Conservation (phyloP, 2,329 filamentous ascomycete genomes). For the Coniosporium uncinatum region DNA sequence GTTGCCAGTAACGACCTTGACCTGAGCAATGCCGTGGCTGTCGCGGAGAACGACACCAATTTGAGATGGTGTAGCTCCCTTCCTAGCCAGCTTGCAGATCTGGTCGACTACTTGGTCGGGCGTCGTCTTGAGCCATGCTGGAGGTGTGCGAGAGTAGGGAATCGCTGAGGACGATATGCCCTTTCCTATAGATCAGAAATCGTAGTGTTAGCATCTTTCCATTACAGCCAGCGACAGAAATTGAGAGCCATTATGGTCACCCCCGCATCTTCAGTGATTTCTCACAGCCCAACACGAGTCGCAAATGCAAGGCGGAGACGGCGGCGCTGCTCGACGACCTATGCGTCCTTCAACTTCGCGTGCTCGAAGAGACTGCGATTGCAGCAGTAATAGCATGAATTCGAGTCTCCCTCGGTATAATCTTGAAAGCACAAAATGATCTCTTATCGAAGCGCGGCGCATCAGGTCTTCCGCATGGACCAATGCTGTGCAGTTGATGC, state of each 20-base stretch:
- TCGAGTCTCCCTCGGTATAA: too few species aligned
- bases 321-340: too few species aligned
- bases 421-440: too few species aligned
- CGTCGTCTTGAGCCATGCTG: conserved; percentile 98
- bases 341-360: too few species aligned
- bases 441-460: too few species aligned
- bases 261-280: background rate
- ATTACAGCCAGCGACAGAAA: too few species aligned
- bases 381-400: too few species aligned
- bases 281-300: background rate
- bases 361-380: too few species aligned
- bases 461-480: too few species aligned
- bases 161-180: conserved; percentile 94
- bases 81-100: conserved; percentile 98
- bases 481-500: too few species aligned
- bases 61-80: conserved; percentile 97
- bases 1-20: conserved; percentile 98
- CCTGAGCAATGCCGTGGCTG: conserved; percentile 96
- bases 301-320: too few species aligned
- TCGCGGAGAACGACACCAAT: conserved; percentile 99
- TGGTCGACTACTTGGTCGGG: conserved; percentile 98
- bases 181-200: conserved; percentile 61
- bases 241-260: too few species aligned
- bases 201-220: background rate
- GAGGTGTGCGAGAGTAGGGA: conserved; percentile 92